Evolutionary conservation across 495 filamentous ascomycete species (phyloP).

Genomic region (Pyronema domesticum): DNA sequence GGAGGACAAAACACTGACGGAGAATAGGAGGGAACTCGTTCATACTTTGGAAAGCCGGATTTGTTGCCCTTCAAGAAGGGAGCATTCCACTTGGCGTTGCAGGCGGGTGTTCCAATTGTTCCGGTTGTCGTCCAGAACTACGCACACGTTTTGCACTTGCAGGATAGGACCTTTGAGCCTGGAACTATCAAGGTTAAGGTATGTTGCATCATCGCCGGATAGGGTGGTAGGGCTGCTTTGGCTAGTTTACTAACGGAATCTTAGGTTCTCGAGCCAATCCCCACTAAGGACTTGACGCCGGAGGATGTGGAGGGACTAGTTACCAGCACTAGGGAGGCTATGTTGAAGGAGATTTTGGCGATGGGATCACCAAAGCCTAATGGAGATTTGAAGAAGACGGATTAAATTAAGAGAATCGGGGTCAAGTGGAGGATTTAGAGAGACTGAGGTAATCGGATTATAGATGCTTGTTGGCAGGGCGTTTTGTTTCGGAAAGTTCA

Average conservation of each 20-base stretch:
- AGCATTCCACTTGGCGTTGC: constrained; percentile 86
- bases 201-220: constrained; percentile 24
- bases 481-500: too few relatives aligned
- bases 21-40: constrained; percentile 61
- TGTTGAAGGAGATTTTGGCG: constrained; percentile 55
- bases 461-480: too few relatives aligned
- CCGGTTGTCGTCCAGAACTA: constrained; percentile 81
- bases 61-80: constrained; percentile 94
- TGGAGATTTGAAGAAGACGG: neutral
- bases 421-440: too few relatives aligned
- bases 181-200: constrained; percentile 70
- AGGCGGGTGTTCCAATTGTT: constrained; percentile 83
- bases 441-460: too few relatives aligned
- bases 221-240: constrained; percentile 25
- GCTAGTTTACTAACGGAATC: constrained; percentile 1
- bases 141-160: constrained; percentile 57
- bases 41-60: constrained; percentile 62
- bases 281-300: constrained; percentile 54
- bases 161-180: constrained; percentile 47
- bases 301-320: constrained; percentile 70
- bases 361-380: constrained; percentile 25
- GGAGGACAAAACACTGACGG: neutral
- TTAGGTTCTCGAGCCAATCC: constrained; percentile 58
- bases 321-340: constrained; percentile 50
- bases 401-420: too few relatives aligned